Evolutionary conservation across 1,284 basidiomycete genomes (phyloP).

Genomic region (Trametes pubescens): DNA sequence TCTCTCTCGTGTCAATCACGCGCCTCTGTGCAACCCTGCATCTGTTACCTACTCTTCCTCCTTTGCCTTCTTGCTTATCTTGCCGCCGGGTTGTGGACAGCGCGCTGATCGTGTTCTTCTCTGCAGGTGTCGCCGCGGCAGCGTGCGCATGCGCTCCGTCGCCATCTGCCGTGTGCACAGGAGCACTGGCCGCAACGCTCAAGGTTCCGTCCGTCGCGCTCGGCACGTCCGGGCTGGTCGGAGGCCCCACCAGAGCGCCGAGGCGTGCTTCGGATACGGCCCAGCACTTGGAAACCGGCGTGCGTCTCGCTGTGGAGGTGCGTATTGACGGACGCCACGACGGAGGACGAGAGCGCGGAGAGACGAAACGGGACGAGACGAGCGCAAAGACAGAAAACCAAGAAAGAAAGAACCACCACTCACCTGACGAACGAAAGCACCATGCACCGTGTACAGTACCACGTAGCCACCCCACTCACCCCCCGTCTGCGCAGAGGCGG

Average conservation of each 20-base stretch:
- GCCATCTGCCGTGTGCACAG: not conserved
- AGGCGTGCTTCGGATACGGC: not conserved
- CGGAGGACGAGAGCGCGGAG: not conserved
- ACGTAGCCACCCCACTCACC: not conserved
- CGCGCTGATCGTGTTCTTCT: conserved; percentile 10
- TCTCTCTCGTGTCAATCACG: not conserved
- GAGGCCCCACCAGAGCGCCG: not conserved
- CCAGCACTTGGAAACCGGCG: too few relatives aligned
- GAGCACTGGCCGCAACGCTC: not conserved
- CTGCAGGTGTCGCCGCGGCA: conserved; percentile 11
- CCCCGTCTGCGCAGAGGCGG: too few relatives aligned
- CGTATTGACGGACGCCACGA: not conserved
- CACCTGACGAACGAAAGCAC: conserved; percentile 4
- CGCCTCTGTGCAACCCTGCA: not conserved
- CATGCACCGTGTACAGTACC: conserved; percentile 3
- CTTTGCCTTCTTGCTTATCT: conserved; percentile 9
- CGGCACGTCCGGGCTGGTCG: not conserved
- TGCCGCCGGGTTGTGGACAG: conserved; percentile 12
- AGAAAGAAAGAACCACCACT: conserved; percentile 8
- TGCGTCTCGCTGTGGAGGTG: not conserved
- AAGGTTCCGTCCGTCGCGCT: not conserved
- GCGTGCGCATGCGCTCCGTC: not conserved
- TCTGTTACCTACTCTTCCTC: not conserved
- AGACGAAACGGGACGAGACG: not conserved
- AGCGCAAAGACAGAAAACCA: not conserved